Base-by-base conservation (phyloP, 805 yeast genomes). In the Cyberlindnera mycetangii region DNA sequence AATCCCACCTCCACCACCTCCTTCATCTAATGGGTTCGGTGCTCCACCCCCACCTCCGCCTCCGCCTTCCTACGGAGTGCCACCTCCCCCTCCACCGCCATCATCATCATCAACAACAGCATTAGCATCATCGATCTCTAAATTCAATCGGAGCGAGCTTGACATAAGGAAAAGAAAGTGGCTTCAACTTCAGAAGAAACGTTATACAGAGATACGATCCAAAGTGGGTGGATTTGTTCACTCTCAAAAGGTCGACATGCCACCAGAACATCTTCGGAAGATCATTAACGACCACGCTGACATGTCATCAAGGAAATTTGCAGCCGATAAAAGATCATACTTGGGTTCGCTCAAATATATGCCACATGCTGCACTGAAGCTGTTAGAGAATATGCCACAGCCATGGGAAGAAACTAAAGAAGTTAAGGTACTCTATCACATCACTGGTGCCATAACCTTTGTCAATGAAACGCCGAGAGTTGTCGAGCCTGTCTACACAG, bases 341-440 rank as follows among this genome's bases (percentile, higher is more conserved):
- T 66, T 95, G 20, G 97, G 97, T 2, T 90, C 98, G 1, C 70
- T 93, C 45, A 92, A 89, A 65, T 95, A 85, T 67, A 77, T 95
- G 83, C 99, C 99, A 0, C 98, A 92, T 66, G 97, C 99, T 0
- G 77, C 89, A 4, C 65, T 89, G 53, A 93, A 93, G 63, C 73
- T 93, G 32, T 60, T 93, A 32, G 99, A 93, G 58, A 89, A 89
- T 59, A 92, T 93, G 92, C 99, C 99, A 0, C 96, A 89, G 61
- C 99, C 99, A 1, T 93, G 99, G 99, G 98, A 93, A 62, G 77
- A 79, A 41, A 69, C 76, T 2, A 86, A 86, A 49, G 95, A 86
- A 35, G 98, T 93, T 18, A 80, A 77, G 46, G 98, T 92, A 7
- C 65, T 92, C 33, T 93, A 93, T 61, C 99, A 93, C 59, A 75